phyloP scores from a whole-genome alignment of 1,284 basidiomycete genomes.

The Psilocybe mexicana region DNA sequence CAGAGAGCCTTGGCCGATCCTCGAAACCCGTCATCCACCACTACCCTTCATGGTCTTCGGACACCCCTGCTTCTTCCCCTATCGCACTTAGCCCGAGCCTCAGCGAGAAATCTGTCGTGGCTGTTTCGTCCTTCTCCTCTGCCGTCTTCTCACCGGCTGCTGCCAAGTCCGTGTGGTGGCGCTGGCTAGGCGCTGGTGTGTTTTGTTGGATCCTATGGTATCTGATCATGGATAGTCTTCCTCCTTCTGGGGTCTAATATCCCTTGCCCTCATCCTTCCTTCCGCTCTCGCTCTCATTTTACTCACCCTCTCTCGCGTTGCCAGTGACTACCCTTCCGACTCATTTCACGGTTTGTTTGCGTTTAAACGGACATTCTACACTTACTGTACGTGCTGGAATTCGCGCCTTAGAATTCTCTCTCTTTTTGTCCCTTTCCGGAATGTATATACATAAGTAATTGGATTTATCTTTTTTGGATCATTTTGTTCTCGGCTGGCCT shows the following conservation, averaged over 20 bases:
- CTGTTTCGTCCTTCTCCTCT: neutral
- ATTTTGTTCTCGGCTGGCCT: too few species aligned
- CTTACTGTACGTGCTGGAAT: neutral
- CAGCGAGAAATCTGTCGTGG: neutral
- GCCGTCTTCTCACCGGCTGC: neutral
- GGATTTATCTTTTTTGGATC: too few species aligned
- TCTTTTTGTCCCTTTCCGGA: too few species aligned
- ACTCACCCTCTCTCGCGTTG: too few species aligned
- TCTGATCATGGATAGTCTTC: neutral
- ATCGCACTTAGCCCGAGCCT: neutral
- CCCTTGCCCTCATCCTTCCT: neutral
- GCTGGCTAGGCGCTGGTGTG: neutral
- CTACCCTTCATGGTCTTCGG: neutral
- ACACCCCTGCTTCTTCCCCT: neutral
- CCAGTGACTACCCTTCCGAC: too few species aligned
- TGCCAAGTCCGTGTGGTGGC: neutral
- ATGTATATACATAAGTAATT: too few species aligned
- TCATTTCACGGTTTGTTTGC: too few species aligned
- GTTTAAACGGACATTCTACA: neutral
- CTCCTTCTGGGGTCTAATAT: neutral
- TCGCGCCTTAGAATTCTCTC: too few species aligned
- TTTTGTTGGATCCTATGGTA: neutral
- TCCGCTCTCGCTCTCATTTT: neutral
- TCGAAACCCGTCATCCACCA: neutral
- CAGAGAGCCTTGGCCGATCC: constrained; percentile 10